These are phyloP conservation scores for Pyrenochaeta sp. DNA, from an alignment of 2,329 filamentous ascomycete genomes.

Conservation along the genomic window DNA sequence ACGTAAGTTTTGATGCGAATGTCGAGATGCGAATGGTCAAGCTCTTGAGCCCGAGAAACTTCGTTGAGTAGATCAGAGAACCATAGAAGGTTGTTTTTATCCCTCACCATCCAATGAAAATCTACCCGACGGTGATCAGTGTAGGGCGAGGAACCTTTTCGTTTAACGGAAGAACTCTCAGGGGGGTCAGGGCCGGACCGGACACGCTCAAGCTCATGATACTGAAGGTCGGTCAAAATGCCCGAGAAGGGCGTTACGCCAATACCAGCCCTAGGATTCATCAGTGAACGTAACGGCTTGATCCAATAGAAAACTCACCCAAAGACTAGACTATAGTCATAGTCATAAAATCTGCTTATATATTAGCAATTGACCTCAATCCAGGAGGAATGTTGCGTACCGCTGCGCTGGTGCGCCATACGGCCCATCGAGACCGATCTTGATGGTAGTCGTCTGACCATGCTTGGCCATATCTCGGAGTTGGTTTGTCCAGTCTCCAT, in stretches of 20 bases:
- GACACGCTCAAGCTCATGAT: conserved; percentile 50
- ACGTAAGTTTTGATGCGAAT: conserved; percentile 65
- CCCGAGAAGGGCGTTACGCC: conserved; percentile 66
- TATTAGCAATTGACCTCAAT: too few species aligned
- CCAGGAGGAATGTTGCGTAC: too few species aligned
- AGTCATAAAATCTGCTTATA: conserved; percentile 67
- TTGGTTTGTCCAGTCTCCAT: conserved; percentile 63
- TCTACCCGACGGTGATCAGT: conserved; percentile 60
- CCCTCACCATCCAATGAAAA: conserved; percentile 68
- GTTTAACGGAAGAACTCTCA: conserved; percentile 11
- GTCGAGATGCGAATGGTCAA: conserved; percentile 51
- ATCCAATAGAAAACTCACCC: conserved; percentile 31
- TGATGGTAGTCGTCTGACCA: conserved; percentile 48
- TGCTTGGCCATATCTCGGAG: conserved; percentile 55
- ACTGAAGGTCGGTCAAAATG: conserved; percentile 63
- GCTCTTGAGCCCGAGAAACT: conserved; percentile 47
- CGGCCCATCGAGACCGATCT: conserved; percentile 64
- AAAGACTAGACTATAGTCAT: conserved; percentile 63
- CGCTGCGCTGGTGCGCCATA: conserved; percentile 66
- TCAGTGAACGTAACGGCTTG: conserved; percentile 3
- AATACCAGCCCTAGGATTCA: conserved; percentile 56
- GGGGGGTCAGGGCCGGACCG: conserved; percentile 19
- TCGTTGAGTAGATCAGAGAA: conserved; percentile 64
- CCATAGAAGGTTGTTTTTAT: conserved; percentile 64
- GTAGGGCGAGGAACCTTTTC: conserved; percentile 30